These are phyloP conservation scores for Salvia sclarea DNA, from an alignment of 305 asterid species.

Conservation along the genomic window DNA sequence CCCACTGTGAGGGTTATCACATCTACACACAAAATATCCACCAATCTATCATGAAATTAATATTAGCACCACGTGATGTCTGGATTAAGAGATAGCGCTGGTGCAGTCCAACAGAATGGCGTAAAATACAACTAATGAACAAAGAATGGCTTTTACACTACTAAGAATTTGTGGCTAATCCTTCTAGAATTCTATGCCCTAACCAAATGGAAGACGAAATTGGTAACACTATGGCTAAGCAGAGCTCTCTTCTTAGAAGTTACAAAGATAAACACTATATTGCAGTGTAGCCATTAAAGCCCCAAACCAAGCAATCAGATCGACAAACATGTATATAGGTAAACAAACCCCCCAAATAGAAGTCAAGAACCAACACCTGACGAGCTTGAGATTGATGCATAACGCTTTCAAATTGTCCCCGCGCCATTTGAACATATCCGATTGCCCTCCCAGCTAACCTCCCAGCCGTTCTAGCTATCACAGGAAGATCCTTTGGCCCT, in stretches of 20 bases:
- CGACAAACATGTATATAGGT: not conserved
- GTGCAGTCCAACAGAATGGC: slow-evolving; percentile 7
- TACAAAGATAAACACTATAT: not conserved
- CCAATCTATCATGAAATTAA: not conserved
- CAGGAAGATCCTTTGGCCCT: slow-evolving; percentile 89
- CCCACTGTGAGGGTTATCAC: slow-evolving; percentile 4
- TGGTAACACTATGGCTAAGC: not conserved
- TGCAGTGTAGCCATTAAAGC: not conserved
- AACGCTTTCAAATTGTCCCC: slow-evolving; percentile 79
- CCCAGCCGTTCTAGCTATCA: slow-evolving; percentile 71
- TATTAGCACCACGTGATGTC: not conserved
- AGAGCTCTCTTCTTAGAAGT: not conserved
- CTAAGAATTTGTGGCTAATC: not conserved
- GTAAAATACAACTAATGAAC: not conserved
- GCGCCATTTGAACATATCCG: slow-evolving; percentile 79
- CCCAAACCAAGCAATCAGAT: not conserved
- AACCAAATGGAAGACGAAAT: not conserved
- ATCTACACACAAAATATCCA: not conserved
- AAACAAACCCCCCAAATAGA: not conserved
- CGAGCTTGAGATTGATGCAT: slow-evolving; percentile 90
- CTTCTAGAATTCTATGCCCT: not conserved
- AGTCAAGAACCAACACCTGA: slow-evolving; percentile 47
- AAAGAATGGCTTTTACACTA: not conserved
- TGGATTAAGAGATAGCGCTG: not conserved
- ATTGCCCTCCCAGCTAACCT: slow-evolving; percentile 79